A percentile compares a stretch with the other conserved stretches of the same genome.
phyloP scores from a whole-genome alignment of 1,139 yeast genomes.

The Zygoascus hellenicus region DNA sequence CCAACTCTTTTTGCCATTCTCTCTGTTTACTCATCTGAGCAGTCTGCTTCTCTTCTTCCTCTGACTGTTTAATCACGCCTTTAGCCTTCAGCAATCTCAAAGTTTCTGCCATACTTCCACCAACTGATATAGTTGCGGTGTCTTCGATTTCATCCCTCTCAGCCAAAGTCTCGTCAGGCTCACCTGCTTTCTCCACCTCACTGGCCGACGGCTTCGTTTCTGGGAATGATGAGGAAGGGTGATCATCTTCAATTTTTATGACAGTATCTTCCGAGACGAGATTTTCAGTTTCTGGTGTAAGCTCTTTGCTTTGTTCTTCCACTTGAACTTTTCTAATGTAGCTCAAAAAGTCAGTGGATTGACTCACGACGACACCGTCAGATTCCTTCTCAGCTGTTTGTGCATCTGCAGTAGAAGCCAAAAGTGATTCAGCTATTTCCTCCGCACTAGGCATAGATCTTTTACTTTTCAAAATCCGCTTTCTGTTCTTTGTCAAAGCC shows the following conservation, averaged over 20 bases:
- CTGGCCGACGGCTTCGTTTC: not conserved
- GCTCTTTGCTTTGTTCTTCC: not conserved
- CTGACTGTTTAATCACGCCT: conserved; percentile 34
- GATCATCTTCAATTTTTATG: conserved; percentile 10
- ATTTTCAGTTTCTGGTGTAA: not conserved
- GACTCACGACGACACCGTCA: conserved; percentile 19
- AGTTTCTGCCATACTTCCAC: conserved; percentile 53
- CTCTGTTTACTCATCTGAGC: conserved; percentile 25
- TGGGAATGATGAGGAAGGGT: not conserved
- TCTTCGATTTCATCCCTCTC: not conserved
- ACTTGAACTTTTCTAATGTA: conserved; percentile 14
- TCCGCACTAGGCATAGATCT: conserved; percentile 20
- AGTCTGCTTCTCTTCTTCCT: conserved; percentile 23
- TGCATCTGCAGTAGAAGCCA: conserved; percentile 13
- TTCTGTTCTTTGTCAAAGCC: conserved; percentile 42
- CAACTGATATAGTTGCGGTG: conserved; percentile 31
- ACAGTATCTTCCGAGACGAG: not conserved
- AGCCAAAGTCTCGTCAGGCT: not conserved
- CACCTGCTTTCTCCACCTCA: conserved; percentile 5
- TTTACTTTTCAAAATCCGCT: conserved; percentile 36
- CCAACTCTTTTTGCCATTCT: conserved; percentile 26
- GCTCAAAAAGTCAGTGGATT: conserved; percentile 21
- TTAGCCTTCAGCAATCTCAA: conserved; percentile 48
- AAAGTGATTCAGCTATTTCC: conserved; percentile 23
- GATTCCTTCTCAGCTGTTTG: conserved; percentile 11